Evolutionary conservation across 345 rosid genomes (phyloP).

Genomic region (Lenwebbia sp.): DNA sequence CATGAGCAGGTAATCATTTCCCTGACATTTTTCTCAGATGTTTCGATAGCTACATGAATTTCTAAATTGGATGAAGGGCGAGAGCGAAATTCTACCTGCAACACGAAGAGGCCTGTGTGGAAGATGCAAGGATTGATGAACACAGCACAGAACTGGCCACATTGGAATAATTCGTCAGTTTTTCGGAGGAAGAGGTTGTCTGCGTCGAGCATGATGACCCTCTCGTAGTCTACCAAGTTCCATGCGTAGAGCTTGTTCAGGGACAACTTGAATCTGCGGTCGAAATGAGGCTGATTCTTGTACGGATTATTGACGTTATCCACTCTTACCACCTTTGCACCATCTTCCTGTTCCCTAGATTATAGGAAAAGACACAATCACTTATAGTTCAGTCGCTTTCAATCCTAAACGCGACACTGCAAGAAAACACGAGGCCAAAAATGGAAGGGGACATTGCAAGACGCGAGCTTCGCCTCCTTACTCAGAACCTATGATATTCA

Average conservation of each 20-base stretch:
- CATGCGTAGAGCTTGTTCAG: conserved; percentile 91
- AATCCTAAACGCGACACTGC: not conserved
- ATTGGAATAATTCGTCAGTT: conserved; percentile 83
- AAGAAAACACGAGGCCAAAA: not conserved
- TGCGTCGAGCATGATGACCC: conserved; percentile 87
- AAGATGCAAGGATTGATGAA: conserved; percentile 96
- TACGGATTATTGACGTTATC: conserved; percentile 87
- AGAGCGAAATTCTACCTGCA: conserved; percentile 31
- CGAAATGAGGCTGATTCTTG: conserved; percentile 42
- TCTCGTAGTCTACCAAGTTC: conserved; percentile 67
- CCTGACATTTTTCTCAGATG: not conserved
- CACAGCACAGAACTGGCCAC: conserved; percentile 91
- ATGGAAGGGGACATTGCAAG: not conserved
- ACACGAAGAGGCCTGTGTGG: conserved; percentile 93
- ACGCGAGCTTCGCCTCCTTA: not conserved
- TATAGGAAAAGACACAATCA: not conserved
- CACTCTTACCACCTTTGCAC: conserved; percentile 77
- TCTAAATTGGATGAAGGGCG: not conserved
- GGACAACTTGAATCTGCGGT: conserved; percentile 73
- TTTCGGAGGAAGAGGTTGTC: conserved; percentile 86
- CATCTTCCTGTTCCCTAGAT: conserved; percentile 70
- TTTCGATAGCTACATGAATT: not conserved
- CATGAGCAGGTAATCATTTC: not conserved
- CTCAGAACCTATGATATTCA: not conserved
- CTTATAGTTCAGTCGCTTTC: not conserved